phyloP scores from a whole-genome alignment of 495 filamentous ascomycete genomes.

The Tuber magnatum region DNA sequence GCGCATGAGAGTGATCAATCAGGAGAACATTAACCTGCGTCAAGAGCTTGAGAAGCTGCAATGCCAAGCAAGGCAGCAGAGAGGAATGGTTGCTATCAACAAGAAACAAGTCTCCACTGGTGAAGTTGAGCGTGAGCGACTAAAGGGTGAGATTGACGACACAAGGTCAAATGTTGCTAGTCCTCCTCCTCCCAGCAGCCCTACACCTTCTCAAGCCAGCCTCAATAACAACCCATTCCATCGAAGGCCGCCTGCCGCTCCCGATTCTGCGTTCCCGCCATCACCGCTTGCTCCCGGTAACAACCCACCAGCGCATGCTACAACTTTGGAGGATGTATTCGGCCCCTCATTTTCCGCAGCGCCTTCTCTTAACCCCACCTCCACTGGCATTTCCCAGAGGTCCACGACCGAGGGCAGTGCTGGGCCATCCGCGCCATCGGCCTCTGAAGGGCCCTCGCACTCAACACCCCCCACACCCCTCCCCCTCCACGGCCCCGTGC shows the following conservation, averaged over 20 bases:
- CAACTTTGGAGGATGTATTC: constrained; percentile 83
- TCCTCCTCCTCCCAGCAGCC: constrained; percentile 43
- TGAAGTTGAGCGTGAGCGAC: constrained; percentile 76
- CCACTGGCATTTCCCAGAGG: constrained; percentile 47
- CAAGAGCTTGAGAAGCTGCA: constrained; percentile 85
- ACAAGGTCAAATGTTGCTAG: constrained; percentile 43
- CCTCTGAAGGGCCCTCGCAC: constrained; percentile 40
- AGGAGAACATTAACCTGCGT: constrained; percentile 71
- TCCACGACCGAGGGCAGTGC: constrained; percentile 49
- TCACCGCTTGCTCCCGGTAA: constrained; percentile 48
- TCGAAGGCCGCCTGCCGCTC: constrained; percentile 45
- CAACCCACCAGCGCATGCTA: constrained; percentile 52
- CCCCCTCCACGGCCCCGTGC: not conserved
- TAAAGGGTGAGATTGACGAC: constrained; percentile 68
- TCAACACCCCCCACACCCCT: constrained; percentile 53
- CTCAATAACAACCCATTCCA: constrained; percentile 37
- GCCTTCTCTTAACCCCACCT: constrained; percentile 51
- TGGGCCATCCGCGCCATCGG: constrained; percentile 51
- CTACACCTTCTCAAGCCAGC: constrained; percentile 34
- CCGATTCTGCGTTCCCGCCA: constrained; percentile 68
- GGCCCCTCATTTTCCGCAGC: constrained; percentile 57
- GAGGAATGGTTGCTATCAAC: constrained; percentile 91
- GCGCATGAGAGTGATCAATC: constrained; percentile 71
- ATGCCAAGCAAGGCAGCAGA: constrained; percentile 84
- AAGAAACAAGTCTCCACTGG: constrained; percentile 91